Evolutionary conservation across 2,329 filamentous ascomycete species (phyloP).

Genomic region (Aureobasidium uvarum): DNA sequence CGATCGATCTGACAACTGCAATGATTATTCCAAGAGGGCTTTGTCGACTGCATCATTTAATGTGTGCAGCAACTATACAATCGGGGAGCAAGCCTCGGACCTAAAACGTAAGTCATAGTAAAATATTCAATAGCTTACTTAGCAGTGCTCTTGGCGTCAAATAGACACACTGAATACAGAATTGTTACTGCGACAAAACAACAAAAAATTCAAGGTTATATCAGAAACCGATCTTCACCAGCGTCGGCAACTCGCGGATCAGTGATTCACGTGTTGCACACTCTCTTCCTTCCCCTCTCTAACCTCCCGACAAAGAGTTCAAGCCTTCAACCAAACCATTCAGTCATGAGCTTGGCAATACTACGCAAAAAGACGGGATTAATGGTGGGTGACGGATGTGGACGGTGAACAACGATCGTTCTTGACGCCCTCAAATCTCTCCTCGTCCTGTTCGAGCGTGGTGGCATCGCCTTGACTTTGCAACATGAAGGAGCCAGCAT

Average conservation of each 20-base stretch:
- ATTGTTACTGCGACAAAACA: too few relatives aligned
- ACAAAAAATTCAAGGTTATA: background rate
- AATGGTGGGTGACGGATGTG: slow-evolving; percentile 34
- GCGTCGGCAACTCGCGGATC: background rate
- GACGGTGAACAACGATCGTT: slow-evolving; percentile 34
- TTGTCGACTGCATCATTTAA: background rate
- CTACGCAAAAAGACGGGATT: slow-evolving; percentile 35
- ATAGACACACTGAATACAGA: too few relatives aligned
- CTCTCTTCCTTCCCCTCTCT: slow-evolving; percentile 16
- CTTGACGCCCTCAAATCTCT: background rate
- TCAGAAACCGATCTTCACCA: background rate
- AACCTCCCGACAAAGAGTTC: slow-evolving; percentile 30
- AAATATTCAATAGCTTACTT: background rate
- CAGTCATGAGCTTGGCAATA: slow-evolving; percentile 36
- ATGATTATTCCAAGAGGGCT: background rate
- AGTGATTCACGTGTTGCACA: background rate
- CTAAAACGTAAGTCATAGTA: too few relatives aligned
- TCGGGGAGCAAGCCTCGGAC: background rate
- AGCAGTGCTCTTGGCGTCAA: too few relatives aligned
- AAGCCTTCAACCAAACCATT: slow-evolving; percentile 36
- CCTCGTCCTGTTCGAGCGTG: slow-evolving; percentile 26
- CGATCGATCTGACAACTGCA: too few relatives aligned
- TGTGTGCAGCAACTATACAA: background rate
- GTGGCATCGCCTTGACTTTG: too few relatives aligned
- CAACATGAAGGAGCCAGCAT: too few relatives aligned